Evolutionary conservation across 1,139 yeast genomes (phyloP).

Genomic region (Eremothecium cymbalariae): DNA sequence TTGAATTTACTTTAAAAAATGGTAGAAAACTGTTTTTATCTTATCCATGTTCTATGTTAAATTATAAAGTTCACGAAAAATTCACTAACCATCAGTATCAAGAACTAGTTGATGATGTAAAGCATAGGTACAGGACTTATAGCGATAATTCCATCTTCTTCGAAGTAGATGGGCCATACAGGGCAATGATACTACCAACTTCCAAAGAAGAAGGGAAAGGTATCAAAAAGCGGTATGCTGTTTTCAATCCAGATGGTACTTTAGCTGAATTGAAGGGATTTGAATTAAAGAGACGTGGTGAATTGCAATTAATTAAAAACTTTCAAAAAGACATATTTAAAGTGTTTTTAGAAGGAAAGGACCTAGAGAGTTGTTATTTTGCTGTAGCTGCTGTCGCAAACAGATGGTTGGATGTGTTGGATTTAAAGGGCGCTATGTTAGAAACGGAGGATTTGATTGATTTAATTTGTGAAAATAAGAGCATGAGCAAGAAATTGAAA

Average conservation of each 20-base stretch:
- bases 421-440: constrained; percentile 74
- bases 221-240: constrained; percentile 92
- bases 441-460: constrained; percentile 94
- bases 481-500: constrained; percentile 85
- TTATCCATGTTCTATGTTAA: constrained; percentile 95
- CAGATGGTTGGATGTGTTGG: constrained; percentile 91
- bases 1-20: constrained; percentile 56
- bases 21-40: constrained; percentile 76
- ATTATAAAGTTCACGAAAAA: constrained; percentile 80
- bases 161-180: constrained; percentile 98
- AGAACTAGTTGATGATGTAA: constrained; percentile 62
- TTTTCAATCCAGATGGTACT: constrained; percentile 88
- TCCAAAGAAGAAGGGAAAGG: constrained; percentile 98
- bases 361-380: constrained; percentile 70
- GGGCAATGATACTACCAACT: constrained; percentile 94
- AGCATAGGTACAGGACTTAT: constrained; percentile 60
- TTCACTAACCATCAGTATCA: constrained; percentile 96
- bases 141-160: constrained; percentile 94
- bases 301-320: constrained; percentile 82
- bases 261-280: constrained; percentile 95
- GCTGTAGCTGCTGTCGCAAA: constrained; percentile 92
- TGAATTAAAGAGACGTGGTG: constrained; percentile 95
- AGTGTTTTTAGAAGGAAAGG: constrained; percentile 75
- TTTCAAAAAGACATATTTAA: constrained; percentile 94
- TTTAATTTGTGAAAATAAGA: constrained; percentile 90